Evolutionary conservation across 768 basidiomycete genomes (phyloP).

Genomic region (Cystobasidium ongulense): DNA sequence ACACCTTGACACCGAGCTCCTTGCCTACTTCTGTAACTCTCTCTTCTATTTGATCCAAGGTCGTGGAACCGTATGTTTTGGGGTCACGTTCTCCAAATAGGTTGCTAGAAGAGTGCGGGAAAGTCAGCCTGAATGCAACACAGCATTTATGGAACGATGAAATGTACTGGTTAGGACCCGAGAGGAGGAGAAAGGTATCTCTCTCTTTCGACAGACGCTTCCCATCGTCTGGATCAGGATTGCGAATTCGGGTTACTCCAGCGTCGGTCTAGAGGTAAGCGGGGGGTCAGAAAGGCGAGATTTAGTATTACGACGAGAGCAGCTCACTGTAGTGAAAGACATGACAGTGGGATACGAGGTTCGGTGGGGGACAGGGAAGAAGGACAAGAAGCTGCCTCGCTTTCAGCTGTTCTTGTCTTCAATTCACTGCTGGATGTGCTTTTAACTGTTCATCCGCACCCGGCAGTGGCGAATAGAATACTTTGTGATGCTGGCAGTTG

Average conservation of each 20-base stretch:
- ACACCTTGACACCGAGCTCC: slow-evolving; percentile 37
- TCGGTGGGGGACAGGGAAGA: no score
- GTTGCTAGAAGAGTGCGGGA: slow-evolving; percentile 8
- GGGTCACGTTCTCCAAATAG: slow-evolving; percentile 39
- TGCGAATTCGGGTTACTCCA: slow-evolving; percentile 37
- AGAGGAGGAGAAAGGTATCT: slow-evolving; percentile 38
- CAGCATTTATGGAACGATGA: background rate
- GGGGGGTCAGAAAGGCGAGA: background rate
- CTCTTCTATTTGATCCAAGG: slow-evolving; percentile 38
- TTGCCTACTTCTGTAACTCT: slow-evolving; percentile 32
- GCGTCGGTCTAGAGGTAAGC: slow-evolving; percentile 15
- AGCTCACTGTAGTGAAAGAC: background rate
- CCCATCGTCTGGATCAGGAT: slow-evolving; percentile 37
- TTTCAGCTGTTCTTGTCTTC: background rate
- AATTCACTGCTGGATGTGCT: background rate
- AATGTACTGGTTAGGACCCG: slow-evolving; percentile 36
- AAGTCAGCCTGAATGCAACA: background rate
- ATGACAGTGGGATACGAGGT: background rate
- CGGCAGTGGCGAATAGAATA: no score
- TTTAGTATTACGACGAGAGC: background rate
- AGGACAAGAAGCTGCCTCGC: no score
- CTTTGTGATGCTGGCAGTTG: no score
- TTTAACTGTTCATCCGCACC: background rate
- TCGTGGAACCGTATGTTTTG: slow-evolving; percentile 36
- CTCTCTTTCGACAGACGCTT: slow-evolving; percentile 11